These are phyloP conservation scores for Ophiostoma piceae DNA, from an alignment of 2,329 filamentous ascomycete species.

Conservation along the genomic window DNA sequence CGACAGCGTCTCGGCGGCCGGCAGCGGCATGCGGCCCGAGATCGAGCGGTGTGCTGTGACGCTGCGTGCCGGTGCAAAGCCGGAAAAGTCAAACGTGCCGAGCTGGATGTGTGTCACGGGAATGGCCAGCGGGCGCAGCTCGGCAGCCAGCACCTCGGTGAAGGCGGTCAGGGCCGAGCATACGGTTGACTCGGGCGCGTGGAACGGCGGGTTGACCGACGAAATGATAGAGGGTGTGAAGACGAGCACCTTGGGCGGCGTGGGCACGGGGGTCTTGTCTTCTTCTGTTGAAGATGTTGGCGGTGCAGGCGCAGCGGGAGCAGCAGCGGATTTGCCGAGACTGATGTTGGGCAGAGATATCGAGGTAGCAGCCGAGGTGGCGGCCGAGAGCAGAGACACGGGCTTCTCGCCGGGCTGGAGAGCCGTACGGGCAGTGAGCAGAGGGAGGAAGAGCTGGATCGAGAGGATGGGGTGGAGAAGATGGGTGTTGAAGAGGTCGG, in stretches of 20 bases:
- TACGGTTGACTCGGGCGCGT: conserved; percentile 80
- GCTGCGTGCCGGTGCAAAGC: conserved; percentile 48
- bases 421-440: conserved; percentile 59
- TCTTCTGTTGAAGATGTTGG: neutral
- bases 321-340: conserved; percentile 5
- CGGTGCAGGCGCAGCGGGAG: neutral
- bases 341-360: conserved; percentile 17
- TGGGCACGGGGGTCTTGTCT: conserved; percentile 16
- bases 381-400: conserved; percentile 21
- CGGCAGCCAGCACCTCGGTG: conserved; percentile 70
- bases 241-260: conserved; percentile 62
- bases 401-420: conserved; percentile 35
- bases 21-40: conserved; percentile 38
- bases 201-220: conserved; percentile 73
- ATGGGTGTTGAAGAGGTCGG: conserved; percentile 87
- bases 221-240: conserved; percentile 76
- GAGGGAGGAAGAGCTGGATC: conserved; percentile 81
- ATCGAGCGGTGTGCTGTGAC: conserved; percentile 24
- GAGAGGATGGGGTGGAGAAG: conserved; percentile 84
- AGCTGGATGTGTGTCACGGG: conserved; percentile 83
- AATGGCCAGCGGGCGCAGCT: conserved; percentile 70
- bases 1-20: conserved; percentile 52
- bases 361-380: conserved; percentile 41
- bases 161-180: conserved; percentile 83
- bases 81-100: conserved; percentile 80